A percentile compares a stretch with the other conserved stretches of the same genome.
Evolutionary conservation across 176 grass and related monocot species (phyloP).

Genomic region (Cenchrus purpureus): DNA sequence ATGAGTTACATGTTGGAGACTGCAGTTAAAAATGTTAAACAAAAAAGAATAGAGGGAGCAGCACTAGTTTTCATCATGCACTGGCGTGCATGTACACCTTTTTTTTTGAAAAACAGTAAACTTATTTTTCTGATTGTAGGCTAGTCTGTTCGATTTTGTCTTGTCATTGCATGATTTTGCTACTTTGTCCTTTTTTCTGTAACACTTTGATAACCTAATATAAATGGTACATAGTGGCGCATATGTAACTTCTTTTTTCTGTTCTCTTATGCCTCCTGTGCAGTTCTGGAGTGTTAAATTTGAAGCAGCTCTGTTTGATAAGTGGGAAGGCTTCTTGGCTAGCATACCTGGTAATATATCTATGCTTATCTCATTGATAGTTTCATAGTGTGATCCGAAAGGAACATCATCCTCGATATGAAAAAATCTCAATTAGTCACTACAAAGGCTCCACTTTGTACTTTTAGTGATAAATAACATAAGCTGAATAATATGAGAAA

Average conservation of each 20-base stretch:
- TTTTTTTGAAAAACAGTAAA: too few relatives aligned
- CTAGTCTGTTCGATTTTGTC: background rate
- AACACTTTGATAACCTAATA: background rate
- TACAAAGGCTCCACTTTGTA: background rate
- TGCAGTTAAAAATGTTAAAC: background rate
- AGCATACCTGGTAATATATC: constrained; percentile 76
- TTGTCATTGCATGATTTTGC: background rate
- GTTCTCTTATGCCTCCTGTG: constrained; percentile 36
- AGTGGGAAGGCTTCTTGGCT: constrained; percentile 88
- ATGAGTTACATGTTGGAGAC: background rate
- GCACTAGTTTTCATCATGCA: background rate
- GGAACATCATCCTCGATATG: background rate
- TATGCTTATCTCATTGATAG: constrained; percentile 4
- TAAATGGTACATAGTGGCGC: background rate
- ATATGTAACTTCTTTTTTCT: background rate
- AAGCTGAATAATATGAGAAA: constrained; percentile 23
- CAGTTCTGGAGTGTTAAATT: constrained; percentile 89
- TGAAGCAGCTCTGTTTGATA: constrained; percentile 96
- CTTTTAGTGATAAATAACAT: background rate
- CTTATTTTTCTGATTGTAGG: background rate
- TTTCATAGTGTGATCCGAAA: constrained; percentile 7
- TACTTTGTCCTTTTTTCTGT: constrained; percentile 4
- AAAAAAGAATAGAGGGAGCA: background rate
- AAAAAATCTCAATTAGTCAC: background rate
- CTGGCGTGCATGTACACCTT: background rate